phyloP scores from a whole-genome alignment of 1,284 basidiomycete genomes.

The Sparassis latifolia region DNA sequence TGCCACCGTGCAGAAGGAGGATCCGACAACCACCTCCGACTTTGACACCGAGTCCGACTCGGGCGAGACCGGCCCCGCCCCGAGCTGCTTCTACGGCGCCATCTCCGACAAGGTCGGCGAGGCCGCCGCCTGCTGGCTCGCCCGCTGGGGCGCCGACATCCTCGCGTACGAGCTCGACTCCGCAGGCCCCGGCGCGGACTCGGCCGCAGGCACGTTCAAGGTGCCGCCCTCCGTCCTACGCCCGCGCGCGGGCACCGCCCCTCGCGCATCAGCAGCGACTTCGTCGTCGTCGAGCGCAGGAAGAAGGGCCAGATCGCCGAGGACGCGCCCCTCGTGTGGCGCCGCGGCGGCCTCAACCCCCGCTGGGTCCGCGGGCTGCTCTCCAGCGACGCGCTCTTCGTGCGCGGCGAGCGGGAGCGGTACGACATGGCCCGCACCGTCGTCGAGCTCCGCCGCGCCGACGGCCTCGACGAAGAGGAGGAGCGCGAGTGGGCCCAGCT shows the following conservation, averaged over 20 bases:
- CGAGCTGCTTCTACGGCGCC: slow-evolving; percentile 68
- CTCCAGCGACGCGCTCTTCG: slow-evolving; percentile 77
- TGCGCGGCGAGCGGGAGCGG: slow-evolving; percentile 72
- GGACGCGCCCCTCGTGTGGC: slow-evolving; percentile 52
- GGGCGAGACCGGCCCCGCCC: slow-evolving; percentile 4
- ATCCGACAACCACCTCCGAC: slow-evolving; percentile 26
- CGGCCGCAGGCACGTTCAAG: not conserved
- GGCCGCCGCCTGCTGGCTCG: slow-evolving; percentile 83
- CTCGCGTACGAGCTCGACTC: slow-evolving; percentile 57
- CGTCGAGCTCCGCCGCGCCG: slow-evolving; percentile 64
- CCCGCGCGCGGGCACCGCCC: slow-evolving; percentile 16
- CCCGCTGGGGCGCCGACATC: slow-evolving; percentile 80
- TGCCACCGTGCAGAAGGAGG: slow-evolving; percentile 21
- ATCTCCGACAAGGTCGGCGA: slow-evolving; percentile 89
- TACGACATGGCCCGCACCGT: slow-evolving; percentile 76
- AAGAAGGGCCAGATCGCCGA: not conserved
- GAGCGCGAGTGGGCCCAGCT: slow-evolving; percentile 65
- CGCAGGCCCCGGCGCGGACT: slow-evolving; percentile 1
- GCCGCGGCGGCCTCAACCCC: slow-evolving; percentile 63
- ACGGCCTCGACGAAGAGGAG: slow-evolving; percentile 32
- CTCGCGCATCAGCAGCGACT: slow-evolving; percentile 2
- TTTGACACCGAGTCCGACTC: slow-evolving; percentile 15
- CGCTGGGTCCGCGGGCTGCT: slow-evolving; percentile 72
- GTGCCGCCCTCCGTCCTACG: not conserved
- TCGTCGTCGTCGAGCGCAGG: not conserved